Evolutionary conservation across 192 early-diverging fungal genomes (phyloP), one percentile per base, ranked within the genome.

Genomic region (Chytriomyces confervae): DNA sequence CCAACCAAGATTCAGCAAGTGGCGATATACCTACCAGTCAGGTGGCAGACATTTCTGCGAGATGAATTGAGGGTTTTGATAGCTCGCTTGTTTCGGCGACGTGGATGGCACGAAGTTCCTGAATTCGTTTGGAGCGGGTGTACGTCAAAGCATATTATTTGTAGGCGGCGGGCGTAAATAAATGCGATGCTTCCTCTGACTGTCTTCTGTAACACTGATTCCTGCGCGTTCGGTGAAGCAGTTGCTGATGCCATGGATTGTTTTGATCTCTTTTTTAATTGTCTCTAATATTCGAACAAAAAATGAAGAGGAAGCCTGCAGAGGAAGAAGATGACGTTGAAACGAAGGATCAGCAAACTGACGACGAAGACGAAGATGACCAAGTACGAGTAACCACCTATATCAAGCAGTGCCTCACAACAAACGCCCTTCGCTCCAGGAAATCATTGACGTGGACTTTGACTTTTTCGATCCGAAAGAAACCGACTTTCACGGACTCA

Each of bases 391-490:
- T 4, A 36, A 36, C 36, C 36, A 0, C 36, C 36, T 4, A 36
- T 36, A 36, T 27, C 13, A 18, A 23, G 0, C 48, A 57, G 27
- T 23, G 36, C 2, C 64, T 65, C 36, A 16, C 64, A 23, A 36
- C 61, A 49, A 76, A 65, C 24, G 8, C 10, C 0, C 36, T 36
- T 36, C 24, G 36, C 36, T 36, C 36, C 11, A 83, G 77, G 80
- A 83, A 68, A 71, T 83, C 5, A 81, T 98, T 49, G 89, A 97
- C 80, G 93, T 97, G 5, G 95, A 97, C 76, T 97, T 97, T 84
- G 97, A 97, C 77, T 99, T 97, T 81, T 96, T 94, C 84, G 93
- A 95, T 68, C 93, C 94, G n/a, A 87, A 92, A 73, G 86, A 89
- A 46, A 88, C 90, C 29, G 97, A 99, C 82, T 99, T 93, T 74